Percentiles rank a stretch among this genome's conserved stretches.
These are phyloP conservation scores for Yamagishiella unicocca DNA, from an alignment of 139 green algal species.

Conservation along the genomic window DNA sequence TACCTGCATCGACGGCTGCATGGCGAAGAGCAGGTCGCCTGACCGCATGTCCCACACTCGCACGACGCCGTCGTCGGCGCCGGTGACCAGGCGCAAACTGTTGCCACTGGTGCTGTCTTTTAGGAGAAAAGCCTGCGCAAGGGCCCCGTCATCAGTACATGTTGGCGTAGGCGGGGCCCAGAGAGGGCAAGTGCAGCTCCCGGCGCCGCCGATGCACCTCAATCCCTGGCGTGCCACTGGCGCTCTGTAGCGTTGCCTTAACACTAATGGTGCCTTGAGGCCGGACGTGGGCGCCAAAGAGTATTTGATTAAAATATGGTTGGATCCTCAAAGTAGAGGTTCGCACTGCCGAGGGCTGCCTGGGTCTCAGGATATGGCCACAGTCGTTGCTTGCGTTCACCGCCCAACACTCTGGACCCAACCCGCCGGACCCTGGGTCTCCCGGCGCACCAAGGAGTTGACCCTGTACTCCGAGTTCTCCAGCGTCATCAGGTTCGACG, in stretches of 20 bases:
- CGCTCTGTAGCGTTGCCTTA: too few relatives aligned
- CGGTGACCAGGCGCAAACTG: constrained; percentile 30
- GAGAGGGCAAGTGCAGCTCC: too few relatives aligned
- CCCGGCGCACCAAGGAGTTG: neutral
- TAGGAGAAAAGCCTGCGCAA: constrained; percentile 29
- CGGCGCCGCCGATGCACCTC: too few relatives aligned
- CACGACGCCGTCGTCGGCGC: constrained; percentile 30
- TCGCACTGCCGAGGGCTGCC: too few relatives aligned
- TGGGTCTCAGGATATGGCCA: too few relatives aligned
- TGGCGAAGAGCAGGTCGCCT: constrained; percentile 35
- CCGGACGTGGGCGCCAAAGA: too few relatives aligned
- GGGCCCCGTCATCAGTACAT: neutral
- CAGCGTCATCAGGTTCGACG: constrained; percentile 40
- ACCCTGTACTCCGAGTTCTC: constrained; percentile 7
- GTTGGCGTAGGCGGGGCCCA: too few relatives aligned
- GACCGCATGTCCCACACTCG: constrained; percentile 41
- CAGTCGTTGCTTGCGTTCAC: neutral
- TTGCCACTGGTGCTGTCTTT: neutral
- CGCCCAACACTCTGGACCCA: neutral
- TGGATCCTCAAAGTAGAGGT: too few relatives aligned
- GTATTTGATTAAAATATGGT: too few relatives aligned
- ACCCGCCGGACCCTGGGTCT: neutral
- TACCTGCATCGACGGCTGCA: constrained; percentile 37
- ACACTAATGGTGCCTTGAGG: too few relatives aligned
- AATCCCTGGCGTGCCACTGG: too few relatives aligned